These are phyloP conservation scores for Aspergillus sp. DNA, from an alignment of 2,329 filamentous ascomycete species.

Conservation along the genomic window DNA sequence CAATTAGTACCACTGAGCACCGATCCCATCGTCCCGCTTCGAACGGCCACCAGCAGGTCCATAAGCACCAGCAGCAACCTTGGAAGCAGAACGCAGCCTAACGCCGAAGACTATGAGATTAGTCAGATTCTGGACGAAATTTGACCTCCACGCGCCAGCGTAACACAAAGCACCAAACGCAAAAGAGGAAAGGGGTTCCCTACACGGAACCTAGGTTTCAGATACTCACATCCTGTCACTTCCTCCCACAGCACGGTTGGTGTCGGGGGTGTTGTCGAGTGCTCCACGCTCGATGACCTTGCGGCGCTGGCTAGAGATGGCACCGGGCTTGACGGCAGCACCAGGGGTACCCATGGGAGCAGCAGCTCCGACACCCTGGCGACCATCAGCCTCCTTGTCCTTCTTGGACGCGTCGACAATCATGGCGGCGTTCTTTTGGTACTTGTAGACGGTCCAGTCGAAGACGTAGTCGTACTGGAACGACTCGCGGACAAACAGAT, in stretches of 20 bases:
- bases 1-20: constrained; percentile 43
- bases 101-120: constrained; percentile 78
- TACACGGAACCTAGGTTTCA: constrained; percentile 72
- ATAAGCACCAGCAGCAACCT: constrained; percentile 55
- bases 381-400: constrained; percentile 69
- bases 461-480: constrained; percentile 99
- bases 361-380: constrained; percentile 62
- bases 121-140: constrained; percentile 68
- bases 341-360: constrained; percentile 50
- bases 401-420: constrained; percentile 77
- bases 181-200: constrained; percentile 66
- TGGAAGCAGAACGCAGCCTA: constrained; percentile 80
- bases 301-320: constrained; percentile 71
- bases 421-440: constrained; percentile 97
- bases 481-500: constrained; percentile 95
- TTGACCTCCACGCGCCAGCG: constrained; percentile 65
- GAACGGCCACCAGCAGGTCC: constrained; percentile 46
- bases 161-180: constrained; percentile 72
- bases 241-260: constrained; percentile 70
- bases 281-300: constrained; percentile 72
- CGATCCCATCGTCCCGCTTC: constrained; percentile 52
- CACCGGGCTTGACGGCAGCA: constrained; percentile 64
- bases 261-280: constrained; percentile 67
- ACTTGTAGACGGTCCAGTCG: constrained; percentile 99
- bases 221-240: constrained; percentile 96